Base-by-base conservation (phyloP, 2,329 filamentous ascomycete genomes). In the Triangularia setosa region DNA sequence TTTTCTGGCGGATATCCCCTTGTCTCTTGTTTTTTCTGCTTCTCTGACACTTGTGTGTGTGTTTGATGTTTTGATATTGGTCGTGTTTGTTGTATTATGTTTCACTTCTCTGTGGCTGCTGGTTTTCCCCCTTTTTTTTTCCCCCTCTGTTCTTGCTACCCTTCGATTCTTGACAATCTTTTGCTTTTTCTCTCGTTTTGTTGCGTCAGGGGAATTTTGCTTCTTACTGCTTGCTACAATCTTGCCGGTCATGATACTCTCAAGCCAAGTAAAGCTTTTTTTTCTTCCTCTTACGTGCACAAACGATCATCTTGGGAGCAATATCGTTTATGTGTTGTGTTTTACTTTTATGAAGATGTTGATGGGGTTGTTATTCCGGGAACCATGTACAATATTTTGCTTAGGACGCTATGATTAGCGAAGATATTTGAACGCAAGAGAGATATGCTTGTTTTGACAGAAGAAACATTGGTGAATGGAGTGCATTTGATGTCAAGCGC, bases 1-100 rank as follows among this genome's bases (percentile, higher is more conserved):
- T 62, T 65, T 48, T 64, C 62, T 14, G 48, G 40, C 35, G 56
- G 35, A 59, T 27, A 52, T 48, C 40, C 40, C 40, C 40, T 48
- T 48, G 40, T 40, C 14, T 33, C 9, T n/a, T 40, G 40, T 21
- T 48, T 21, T 4, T 21, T 18, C n/a, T 21, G 21, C n/a, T 48
- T 48, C 12, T 14, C 21, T 48, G 40, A 48, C 40, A 48, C 35
- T n/a, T 40, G n/a, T 25, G 23, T 48, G 23, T 58, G 52, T 25
- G 23, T 44, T 52, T 57, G 48, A 27, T 60, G 48, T 62, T 62
- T 60, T 33, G 33, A 11, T 55, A 35, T 44, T 4, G 18, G 28
- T 30, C 24, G 56, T 33, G 30, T 24, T 58, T 61, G 44, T n/a
- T 54, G 44, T 61, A 30, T 61, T n/a, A 25, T 52, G n/a, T 60